Base-by-base conservation (phyloP, 208 protist genomes). In the Trypanosoma boissoni region DNA sequence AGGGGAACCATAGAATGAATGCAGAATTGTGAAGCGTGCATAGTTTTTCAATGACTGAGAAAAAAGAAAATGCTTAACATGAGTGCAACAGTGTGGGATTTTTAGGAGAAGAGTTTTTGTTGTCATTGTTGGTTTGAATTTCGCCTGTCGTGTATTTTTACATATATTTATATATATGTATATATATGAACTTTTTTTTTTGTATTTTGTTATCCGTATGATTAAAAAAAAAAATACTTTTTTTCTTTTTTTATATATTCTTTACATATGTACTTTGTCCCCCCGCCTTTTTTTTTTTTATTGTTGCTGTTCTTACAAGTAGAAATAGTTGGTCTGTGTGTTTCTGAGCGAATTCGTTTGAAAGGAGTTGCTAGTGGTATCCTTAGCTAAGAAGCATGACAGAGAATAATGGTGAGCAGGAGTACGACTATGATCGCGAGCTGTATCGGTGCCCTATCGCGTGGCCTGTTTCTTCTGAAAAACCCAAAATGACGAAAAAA, bases 401-500 rank as follows among this genome's bases (percentile, higher is more conserved):
- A 62, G 86, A 29, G 48, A 74, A 31, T 63, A 83, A 28, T 45
- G 59, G 41, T n/a, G 54, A 62, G 8, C 80, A 90, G 67, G 80
- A 85, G 72, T 94, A 94, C 74, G 85, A 96, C 76, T 96, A 94
- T 71, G 90, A 96, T 68, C 78, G 90, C n/a, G 73, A 92, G 72
- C 75, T 96, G 24, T 96, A 96, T 74, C 81, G 87, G 45, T 96
- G 91, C 80, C 91, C 91, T 41, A 95, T 96, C 73, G 82, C 91
- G 23, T 92, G 80, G 79, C 91, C 91, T 29, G 58, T 95, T 43
- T 77, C 90, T 20, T 90, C 86, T 3, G 91, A 95, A 52, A 92
- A 92, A 67, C 86, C 92, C 23, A 97, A 97, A 72, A 94, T 97
- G 88, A 97, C 92, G 9, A 97, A 97, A 71, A 97, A 97, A 79